Evolutionary conservation across 352 stramenopile genomes (phyloP).

Genomic region (Blastocystis sp.): DNA sequence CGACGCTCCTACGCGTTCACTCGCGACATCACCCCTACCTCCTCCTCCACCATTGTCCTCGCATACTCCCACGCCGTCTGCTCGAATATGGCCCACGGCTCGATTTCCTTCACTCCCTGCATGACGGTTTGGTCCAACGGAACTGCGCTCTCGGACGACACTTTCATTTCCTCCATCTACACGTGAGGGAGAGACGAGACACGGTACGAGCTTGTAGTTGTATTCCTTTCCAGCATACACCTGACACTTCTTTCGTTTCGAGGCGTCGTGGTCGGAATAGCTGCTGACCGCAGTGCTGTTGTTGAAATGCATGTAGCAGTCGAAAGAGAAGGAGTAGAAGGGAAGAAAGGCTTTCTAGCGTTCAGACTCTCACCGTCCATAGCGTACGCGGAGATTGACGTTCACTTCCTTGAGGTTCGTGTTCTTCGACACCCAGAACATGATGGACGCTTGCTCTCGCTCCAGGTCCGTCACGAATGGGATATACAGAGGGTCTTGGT

Average conservation of each 20-base stretch:
- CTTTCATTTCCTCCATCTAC: slow-evolving; percentile 43
- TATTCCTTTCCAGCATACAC: slow-evolving; percentile 53
- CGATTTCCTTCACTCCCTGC: slow-evolving; percentile 41
- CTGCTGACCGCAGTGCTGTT: slow-evolving; percentile 16
- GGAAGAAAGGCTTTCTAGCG: slow-evolving; percentile 49
- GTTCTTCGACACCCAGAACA: slow-evolving; percentile 49
- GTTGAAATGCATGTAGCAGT: slow-evolving; percentile 30
- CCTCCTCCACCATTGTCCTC: slow-evolving; percentile 18
- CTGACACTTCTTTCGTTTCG: slow-evolving; percentile 45
- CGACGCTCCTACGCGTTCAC: slow-evolving; percentile 11
- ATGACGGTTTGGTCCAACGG: background rate
- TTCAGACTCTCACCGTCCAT: background rate
- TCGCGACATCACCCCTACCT: background rate
- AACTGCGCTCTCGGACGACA: slow-evolving; percentile 2
- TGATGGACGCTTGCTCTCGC: slow-evolving; percentile 34
- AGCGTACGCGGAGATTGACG: background rate
- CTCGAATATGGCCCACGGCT: slow-evolving; percentile 46
- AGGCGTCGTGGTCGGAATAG: slow-evolving; percentile 11
- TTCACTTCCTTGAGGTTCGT: slow-evolving; percentile 46
- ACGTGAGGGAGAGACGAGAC: background rate
- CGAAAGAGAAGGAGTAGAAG: slow-evolving; percentile 39
- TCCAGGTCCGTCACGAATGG: slow-evolving; percentile 5
- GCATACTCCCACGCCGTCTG: slow-evolving; percentile 40
- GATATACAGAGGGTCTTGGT: slow-evolving; percentile 3
- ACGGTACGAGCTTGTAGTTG: slow-evolving; percentile 29